A percentile compares a stretch with the other conserved stretches of the same genome.
phyloP scores from a whole-genome alignment of 441 rosid species.

The Aquilaria agallochum region DNA sequence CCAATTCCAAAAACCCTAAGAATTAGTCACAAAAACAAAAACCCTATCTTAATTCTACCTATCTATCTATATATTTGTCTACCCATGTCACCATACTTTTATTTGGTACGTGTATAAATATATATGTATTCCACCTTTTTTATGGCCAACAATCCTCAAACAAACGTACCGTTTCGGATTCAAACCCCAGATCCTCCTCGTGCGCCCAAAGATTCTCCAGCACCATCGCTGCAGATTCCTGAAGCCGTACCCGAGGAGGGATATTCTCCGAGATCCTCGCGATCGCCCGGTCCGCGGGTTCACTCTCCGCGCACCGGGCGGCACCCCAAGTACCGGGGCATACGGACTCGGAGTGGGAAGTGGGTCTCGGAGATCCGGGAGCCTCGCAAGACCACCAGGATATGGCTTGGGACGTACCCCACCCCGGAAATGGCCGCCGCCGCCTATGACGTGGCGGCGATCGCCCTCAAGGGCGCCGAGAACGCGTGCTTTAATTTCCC shows the following conservation, averaged over 20 bases:
- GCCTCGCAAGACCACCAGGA: slow-evolving; percentile 79
- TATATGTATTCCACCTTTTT: slow-evolving; percentile 31
- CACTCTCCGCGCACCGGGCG: slow-evolving; percentile 18
- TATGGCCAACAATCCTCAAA: slow-evolving; percentile 20
- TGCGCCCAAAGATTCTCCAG: slow-evolving; percentile 18
- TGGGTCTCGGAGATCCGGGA: slow-evolving; percentile 96
- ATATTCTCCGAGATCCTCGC: slow-evolving; percentile 5
- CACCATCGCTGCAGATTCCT: slow-evolving; percentile 2
- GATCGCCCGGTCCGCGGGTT: not conserved
- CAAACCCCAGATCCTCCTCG: slow-evolving; percentile 24
- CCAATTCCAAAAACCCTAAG: not conserved
- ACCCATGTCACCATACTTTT: not conserved
- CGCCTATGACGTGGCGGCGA: slow-evolving; percentile 79
- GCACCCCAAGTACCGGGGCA: slow-evolving; percentile 61
- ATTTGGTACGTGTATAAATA: not conserved
- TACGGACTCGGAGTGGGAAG: slow-evolving; percentile 70
- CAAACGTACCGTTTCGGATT: slow-evolving; percentile 20
- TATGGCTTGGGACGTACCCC: slow-evolving; percentile 87
- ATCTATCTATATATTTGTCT: too few relatives aligned
- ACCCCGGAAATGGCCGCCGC: slow-evolving; percentile 85
- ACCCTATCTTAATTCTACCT: not conserved
- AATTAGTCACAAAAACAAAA: not conserved
- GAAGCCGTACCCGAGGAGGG: not conserved
- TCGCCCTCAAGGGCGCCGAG: slow-evolving; percentile 58
- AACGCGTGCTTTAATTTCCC: slow-evolving; percentile 75